Conservation (phyloP, 108 stramenopile species). For the Cyclotella atomus region DNA sequence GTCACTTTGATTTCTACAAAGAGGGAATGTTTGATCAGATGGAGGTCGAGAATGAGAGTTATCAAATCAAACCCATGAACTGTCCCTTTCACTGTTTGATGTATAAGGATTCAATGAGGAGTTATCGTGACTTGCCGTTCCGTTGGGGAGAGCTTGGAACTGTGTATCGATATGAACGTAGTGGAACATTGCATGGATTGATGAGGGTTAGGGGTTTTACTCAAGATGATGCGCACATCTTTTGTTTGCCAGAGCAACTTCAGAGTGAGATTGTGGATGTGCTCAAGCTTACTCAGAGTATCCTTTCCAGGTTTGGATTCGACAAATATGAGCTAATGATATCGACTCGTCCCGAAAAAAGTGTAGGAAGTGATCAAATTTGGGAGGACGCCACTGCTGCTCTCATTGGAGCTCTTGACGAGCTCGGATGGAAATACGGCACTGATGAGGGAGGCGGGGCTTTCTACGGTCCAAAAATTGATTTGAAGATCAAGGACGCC, state of each 20-base stretch:
- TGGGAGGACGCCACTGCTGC: slow-evolving; percentile 92
- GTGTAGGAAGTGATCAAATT: slow-evolving; percentile 94
- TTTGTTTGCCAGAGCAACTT: slow-evolving; percentile 96
- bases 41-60: slow-evolving; percentile 95
- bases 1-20: slow-evolving; percentile 97
- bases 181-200: slow-evolving; percentile 95
- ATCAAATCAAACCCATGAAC: slow-evolving; percentile 99
- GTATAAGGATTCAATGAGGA: slow-evolving; percentile 93
- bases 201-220: slow-evolving; percentile 98
- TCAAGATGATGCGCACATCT: slow-evolving; percentile 99
- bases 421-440: slow-evolving; percentile 92
- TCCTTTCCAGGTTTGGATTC: slow-evolving; percentile 94
- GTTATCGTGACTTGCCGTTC: slow-evolving; percentile 95
- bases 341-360: slow-evolving; percentile 94
- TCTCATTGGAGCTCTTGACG: slow-evolving; percentile 84
- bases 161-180: slow-evolving; percentile 96
- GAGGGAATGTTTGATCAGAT: slow-evolving; percentile 99
- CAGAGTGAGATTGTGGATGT: slow-evolving; percentile 94
- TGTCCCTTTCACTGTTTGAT: slow-evolving; percentile 99
- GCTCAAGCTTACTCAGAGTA: slow-evolving; percentile 87
- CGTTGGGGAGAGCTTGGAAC: slow-evolving; percentile 97
- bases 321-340: slow-evolving; percentile 96
- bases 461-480: slow-evolving; percentile 99
- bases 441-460: slow-evolving; percentile 98
- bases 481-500: slow-evolving; percentile 97